Conservation (phyloP, 169 alveolate species). For the Cryptosporidium viatorum region DNA sequence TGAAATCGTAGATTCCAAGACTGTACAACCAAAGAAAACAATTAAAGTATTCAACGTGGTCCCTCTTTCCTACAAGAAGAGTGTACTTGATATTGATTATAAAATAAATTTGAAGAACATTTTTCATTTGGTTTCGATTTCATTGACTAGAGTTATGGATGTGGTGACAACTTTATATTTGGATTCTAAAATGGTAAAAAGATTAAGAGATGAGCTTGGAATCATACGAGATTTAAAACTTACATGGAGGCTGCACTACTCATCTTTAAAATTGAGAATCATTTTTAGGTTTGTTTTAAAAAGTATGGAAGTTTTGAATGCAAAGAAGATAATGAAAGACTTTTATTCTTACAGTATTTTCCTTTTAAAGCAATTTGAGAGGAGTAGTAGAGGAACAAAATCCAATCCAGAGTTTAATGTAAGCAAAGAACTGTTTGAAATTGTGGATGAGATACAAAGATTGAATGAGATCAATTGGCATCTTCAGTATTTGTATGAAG, state of each 20-base stretch:
- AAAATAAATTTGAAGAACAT: conserved; percentile 29
- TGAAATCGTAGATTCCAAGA: neutral
- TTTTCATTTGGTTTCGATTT: conserved; percentile 2
- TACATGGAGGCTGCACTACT: conserved; percentile 35
- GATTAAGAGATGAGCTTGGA: conserved; percentile 19
- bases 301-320: neutral
- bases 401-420: neutral
- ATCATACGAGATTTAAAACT: neutral
- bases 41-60: conserved; percentile 25
- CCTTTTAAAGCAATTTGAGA: conserved; percentile 10
- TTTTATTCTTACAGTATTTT: conserved; percentile 38
- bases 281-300: conserved; percentile 36
- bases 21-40: neutral
- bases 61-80: conserved; percentile 31
- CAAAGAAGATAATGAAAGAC: conserved; percentile 3
- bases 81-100: conserved; percentile 28
- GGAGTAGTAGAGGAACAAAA: too few relatives aligned
- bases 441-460: conserved; percentile 60
- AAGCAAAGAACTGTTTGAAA: conserved; percentile 5
- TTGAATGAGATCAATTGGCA: conserved; percentile 39
- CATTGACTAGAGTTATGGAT: conserved; percentile 60
- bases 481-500: conserved; percentile 16
- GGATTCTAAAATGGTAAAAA: conserved; percentile 4
- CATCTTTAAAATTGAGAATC: neutral
- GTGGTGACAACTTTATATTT: conserved; percentile 9